A percentile compares a stretch with the other conserved stretches of the same genome.
Evolutionary conservation across 2,329 filamentous ascomycete species (phyloP).

Genomic region (Stagonosporopsis tanaceti): DNA sequence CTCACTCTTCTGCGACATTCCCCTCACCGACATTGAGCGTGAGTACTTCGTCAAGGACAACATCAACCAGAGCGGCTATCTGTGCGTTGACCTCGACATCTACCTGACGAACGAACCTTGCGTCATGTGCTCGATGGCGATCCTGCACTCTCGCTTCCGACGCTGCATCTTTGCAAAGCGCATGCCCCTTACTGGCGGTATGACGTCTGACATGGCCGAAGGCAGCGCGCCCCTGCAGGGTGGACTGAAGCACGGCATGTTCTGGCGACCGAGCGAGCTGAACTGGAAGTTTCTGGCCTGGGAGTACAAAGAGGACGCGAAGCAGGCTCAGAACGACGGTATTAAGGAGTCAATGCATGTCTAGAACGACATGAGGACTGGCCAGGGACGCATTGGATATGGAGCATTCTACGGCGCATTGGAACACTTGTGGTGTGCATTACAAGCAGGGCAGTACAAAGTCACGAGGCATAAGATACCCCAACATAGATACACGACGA

Average conservation of each 20-base stretch:
- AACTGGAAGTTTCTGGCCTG: conserved; percentile 87
- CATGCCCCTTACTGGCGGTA: conserved; percentile 81
- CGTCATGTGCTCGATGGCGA: conserved; percentile 95
- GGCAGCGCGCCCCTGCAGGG: conserved; percentile 21
- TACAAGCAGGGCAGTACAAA: conserved; percentile 9
- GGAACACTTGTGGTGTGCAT: conserved; percentile 23
- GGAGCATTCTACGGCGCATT: conserved; percentile 34
- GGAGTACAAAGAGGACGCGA: conserved; percentile 65
- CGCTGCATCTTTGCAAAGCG: conserved; percentile 81
- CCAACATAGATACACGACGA: conserved; percentile 11
- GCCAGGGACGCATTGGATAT: conserved; percentile 33
- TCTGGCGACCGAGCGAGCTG: conserved; percentile 74
- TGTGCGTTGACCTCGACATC: conserved; percentile 91
- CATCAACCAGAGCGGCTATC: conserved; percentile 80
- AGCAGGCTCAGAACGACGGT: conserved; percentile 17
- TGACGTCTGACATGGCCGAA: conserved; percentile 71
- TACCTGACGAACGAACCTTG: conserved; percentile 97
- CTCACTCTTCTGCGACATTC: conserved; percentile 70
- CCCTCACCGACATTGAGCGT: conserved; percentile 72
- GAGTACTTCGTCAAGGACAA: conserved; percentile 66
- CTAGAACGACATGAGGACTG: conserved; percentile 25
- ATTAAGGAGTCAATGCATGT: conserved; percentile 43
- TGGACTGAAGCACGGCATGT: conserved; percentile 65
- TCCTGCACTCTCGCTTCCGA: conserved; percentile 91
- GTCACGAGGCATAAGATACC: conserved; percentile 19